These are phyloP conservation scores for Aaosphaeria arxii DNA, from an alignment of 2,329 filamentous ascomycete genomes.

Conservation along the genomic window DNA sequence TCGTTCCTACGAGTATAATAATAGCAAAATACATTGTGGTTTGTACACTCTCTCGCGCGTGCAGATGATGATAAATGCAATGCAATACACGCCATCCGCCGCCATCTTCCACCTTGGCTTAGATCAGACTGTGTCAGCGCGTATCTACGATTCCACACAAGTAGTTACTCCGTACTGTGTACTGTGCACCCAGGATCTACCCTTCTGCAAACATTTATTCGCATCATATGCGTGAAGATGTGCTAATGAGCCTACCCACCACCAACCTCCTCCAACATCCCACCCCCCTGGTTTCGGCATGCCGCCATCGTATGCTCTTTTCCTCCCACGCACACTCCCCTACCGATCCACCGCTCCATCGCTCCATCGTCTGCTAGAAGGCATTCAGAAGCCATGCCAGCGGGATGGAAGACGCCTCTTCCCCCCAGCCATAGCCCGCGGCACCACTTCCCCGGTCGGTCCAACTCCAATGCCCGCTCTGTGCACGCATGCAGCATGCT, in stretches of 20 bases:
- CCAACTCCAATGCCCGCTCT: constrained; percentile 9
- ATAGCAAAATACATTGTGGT: no score
- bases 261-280: constrained; percentile 1
- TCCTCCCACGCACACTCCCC: background rate
- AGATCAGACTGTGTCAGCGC: constrained; percentile 29
- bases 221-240: no score
- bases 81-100: background rate
- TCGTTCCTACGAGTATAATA: no score
- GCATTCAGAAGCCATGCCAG: constrained; percentile 23
- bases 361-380: background rate
- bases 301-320: background rate
- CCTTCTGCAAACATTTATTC: no score
- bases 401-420: constrained; percentile 9
- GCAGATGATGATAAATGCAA: no score
- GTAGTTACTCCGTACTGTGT: no score
- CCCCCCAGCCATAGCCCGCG: constrained; percentile 17
- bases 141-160: background rate
- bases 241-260: background rate
- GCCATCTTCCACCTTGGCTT: constrained; percentile 10
- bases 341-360: background rate
- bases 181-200: no score
- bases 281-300: background rate
- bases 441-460: constrained; percentile 31
- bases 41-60: no score
- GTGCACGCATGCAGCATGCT: no score